Base-by-base conservation (phyloP, 805 yeast genomes). In the Spathaspora passalidarum region DNA sequence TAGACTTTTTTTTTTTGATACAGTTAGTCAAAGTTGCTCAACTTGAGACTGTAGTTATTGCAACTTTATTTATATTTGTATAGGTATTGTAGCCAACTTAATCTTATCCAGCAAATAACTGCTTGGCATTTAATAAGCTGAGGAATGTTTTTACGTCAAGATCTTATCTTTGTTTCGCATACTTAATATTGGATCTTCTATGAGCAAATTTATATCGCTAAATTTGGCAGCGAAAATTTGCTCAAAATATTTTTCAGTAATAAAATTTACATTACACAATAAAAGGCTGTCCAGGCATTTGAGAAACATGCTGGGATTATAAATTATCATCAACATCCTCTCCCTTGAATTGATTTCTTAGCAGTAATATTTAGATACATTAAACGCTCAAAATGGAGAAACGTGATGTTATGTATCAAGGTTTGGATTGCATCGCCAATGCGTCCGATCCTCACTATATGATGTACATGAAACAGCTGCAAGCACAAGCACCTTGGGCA, bases 351-450 rank as follows among this genome's bases (percentile, higher is more conserved):
- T 25, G 29, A 25, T 25, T 25, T 25, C n/a, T 4, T 25, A 4
- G 13, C 13, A 22, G 9, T 7, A 10, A 25, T 10, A 7, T n/a
- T 25, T 25, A 25, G 9, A 25, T 25, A 25, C 13, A 25, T 25
- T 7, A 11, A 34, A 19, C 14, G n/a, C 38, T 4, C 21, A 38
- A 2, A 6, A 38, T 45, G 42, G 34, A 41, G 17, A 51, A 54
- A 40, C 41, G 56, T 36, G 35, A 43, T 14, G 66, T 56, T 5
- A 44, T 50, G 13, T 68, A 55, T 49, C 52, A 70, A 13, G 76
- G 73, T 2, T 52, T 69, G 50, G 70, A 70, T 53, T 73, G 78
- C 55, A 40, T 69, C 5, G 59, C 61, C 14, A 75, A 72, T 47
- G 43, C 42, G 49, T 59, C 46, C 17, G 46, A 59, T 5, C 57